phyloP scores from a whole-genome alignment of 2,329 filamentous ascomycete species.

The Knufia petricola region DNA sequence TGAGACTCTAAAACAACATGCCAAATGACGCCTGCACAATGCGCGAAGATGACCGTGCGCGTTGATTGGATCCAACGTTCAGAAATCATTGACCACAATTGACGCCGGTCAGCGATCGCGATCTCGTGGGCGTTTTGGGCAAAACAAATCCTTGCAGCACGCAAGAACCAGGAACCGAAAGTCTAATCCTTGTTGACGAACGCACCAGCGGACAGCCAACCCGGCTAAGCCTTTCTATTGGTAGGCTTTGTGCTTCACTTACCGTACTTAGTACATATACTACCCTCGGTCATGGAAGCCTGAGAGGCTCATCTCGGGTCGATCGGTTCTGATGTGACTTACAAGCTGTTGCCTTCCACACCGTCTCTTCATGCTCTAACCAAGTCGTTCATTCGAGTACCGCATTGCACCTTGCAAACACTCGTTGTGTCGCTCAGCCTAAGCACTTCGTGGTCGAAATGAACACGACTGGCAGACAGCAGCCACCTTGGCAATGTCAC shows the following conservation, averaged over 20 bases:
- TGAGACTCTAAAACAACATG: background rate
- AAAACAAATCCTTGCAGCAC: background rate
- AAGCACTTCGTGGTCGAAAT: background rate
- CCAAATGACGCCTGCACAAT: background rate
- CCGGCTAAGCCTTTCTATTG: background rate
- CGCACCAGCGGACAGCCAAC: background rate
- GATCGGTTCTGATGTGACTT: too few species aligned
- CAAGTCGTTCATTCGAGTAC: background rate
- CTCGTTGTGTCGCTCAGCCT: background rate
- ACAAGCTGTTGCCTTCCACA: background rate
- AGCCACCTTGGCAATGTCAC: conserved; percentile 8
- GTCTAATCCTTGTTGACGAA: background rate
- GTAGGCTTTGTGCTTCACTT: background rate
- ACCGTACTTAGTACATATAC: too few species aligned
- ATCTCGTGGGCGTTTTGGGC: too few species aligned
- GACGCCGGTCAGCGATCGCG: too few species aligned
- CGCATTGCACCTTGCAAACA: background rate
- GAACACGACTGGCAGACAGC: background rate
- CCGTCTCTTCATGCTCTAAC: background rate
- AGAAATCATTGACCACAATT: too few species aligned
- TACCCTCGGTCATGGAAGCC: too few species aligned
- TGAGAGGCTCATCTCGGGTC: too few species aligned
- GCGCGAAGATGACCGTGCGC: background rate
- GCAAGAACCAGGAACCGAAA: background rate
- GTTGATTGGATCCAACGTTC: background rate